Evolutionary conservation across 768 basidiomycete species (phyloP).

Genomic region (Tricholoma furcatifolium): DNA sequence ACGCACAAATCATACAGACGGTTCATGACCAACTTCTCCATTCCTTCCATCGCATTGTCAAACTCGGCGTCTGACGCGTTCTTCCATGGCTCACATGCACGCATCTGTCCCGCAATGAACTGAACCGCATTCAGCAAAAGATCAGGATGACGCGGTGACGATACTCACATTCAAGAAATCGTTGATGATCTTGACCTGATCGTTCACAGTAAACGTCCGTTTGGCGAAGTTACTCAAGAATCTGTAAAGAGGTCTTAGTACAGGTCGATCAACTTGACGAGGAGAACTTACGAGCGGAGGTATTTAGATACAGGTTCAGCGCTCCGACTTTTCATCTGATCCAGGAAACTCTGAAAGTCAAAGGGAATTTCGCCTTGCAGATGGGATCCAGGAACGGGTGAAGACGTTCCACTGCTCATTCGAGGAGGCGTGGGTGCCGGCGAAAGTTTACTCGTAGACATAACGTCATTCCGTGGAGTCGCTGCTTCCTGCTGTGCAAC

Average conservation of each 20-base stretch:
- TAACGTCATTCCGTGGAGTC: constrained; percentile 14
- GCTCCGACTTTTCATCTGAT: constrained; percentile 85
- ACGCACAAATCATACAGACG: constrained; percentile 91
- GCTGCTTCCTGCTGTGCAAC: constrained; percentile 43
- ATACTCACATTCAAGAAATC: constrained; percentile 81
- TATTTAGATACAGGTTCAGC: constrained; percentile 96
- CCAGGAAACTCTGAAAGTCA: constrained; percentile 93
- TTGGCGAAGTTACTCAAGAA: constrained; percentile 94
- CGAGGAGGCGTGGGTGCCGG: constrained; percentile 26
- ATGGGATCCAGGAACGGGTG: constrained; percentile 22
- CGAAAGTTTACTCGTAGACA: constrained; percentile 20
- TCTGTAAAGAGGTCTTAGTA: constrained; percentile 37
- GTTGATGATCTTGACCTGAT: constrained; percentile 93
- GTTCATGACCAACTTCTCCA: constrained; percentile 99
- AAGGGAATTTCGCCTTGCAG: constrained; percentile 52
- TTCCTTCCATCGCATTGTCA: constrained; percentile 95
- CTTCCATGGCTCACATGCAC: constrained; percentile 80
- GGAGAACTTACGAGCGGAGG: constrained; percentile 78
- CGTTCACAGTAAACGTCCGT: constrained; percentile 85
- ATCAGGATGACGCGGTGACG: neutral
- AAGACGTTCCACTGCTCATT: constrained; percentile 21
- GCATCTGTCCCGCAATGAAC: constrained; percentile 93
- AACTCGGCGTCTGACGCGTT: constrained; percentile 79
- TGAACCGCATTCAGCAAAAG: constrained; percentile 28
- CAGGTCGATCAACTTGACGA: neutral